Conservation (phyloP, 1,284 basidiomycete genomes). For the Ceratobasidium sp. region DNA sequence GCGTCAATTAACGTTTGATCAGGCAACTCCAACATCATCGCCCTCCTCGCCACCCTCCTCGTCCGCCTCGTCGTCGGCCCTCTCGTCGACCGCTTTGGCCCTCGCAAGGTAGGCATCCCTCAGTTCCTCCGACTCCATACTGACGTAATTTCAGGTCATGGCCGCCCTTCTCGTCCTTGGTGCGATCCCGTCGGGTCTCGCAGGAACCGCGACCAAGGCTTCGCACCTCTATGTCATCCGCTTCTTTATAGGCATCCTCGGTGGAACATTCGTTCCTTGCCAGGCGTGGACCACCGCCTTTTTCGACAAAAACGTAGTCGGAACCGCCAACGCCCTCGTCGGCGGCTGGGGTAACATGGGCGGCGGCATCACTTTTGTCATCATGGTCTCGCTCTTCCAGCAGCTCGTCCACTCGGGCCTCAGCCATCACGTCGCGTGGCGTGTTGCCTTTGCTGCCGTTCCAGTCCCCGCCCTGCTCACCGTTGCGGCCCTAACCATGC, state of each 20-base stretch:
- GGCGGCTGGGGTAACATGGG: slow-evolving; percentile 63
- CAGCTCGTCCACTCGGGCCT: slow-evolving; percentile 55
- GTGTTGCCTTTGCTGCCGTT: slow-evolving; percentile 63
- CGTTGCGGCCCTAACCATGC: slow-evolving; percentile 55
- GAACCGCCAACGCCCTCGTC: slow-evolving; percentile 61
- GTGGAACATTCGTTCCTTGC: slow-evolving; percentile 66
- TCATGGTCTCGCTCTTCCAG: slow-evolving; percentile 67
- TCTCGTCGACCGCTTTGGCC: slow-evolving; percentile 65
- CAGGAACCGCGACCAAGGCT: slow-evolving; percentile 59
- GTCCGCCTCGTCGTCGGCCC: slow-evolving; percentile 65
- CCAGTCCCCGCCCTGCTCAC: slow-evolving; percentile 64
- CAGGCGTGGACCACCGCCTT: slow-evolving; percentile 67
- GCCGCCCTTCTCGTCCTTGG: slow-evolving; percentile 63
- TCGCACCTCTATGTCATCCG: slow-evolving; percentile 59
- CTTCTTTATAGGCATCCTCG: slow-evolving; percentile 64
- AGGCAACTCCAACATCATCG: slow-evolving; percentile 67
- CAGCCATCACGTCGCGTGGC: slow-evolving; percentile 60
- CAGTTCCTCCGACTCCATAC: not conserved
- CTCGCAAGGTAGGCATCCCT: slow-evolving; percentile 56
- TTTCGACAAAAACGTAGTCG: slow-evolving; percentile 67
- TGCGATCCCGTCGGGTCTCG: slow-evolving; percentile 69
- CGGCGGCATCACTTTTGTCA: slow-evolving; percentile 63
- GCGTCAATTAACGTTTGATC: not conserved
- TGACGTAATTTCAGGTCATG: slow-evolving; percentile 51
- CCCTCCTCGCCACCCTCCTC: slow-evolving; percentile 62